phyloP scores from a whole-genome alignment of 2,329 filamentous ascomycete genomes.

The Fusarium pseudonygamai region DNA sequence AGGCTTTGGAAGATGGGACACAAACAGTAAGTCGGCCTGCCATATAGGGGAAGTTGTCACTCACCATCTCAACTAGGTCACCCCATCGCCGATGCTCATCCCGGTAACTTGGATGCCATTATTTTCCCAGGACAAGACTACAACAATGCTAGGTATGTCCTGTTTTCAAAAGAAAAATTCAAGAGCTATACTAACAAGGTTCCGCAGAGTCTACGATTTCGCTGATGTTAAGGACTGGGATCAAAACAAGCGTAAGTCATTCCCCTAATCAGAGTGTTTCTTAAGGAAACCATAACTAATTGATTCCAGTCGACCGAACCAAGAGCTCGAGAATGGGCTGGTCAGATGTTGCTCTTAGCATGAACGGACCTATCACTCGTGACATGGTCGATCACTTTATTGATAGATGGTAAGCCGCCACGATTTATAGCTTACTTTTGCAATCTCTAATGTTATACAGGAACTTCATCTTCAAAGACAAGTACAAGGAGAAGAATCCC shows the following conservation, averaged over 20 bases:
- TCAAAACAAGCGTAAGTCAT: constrained; percentile 73
- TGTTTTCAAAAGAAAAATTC: rapidly evolving
- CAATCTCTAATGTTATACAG: too few species aligned
- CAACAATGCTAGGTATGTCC: constrained; percentile 74
- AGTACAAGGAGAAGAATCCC: constrained; percentile 69
- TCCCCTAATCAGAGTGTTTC: rapidly evolving
- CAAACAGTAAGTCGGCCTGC: constrained; percentile 65
- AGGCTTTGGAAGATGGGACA: constrained; percentile 87
- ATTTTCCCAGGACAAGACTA: constrained; percentile 92
- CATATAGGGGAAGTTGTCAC: neutral
- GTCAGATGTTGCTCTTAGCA: constrained; percentile 84
- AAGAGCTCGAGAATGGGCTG: constrained; percentile 89
- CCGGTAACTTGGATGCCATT: constrained; percentile 76
- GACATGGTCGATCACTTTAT: constrained; percentile 82
- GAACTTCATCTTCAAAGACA: constrained; percentile 88
- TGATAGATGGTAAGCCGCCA: constrained; percentile 72
- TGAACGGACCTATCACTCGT: constrained; percentile 78
- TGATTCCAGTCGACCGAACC: constrained; percentile 71
- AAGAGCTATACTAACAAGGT: neutral
- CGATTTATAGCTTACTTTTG: too few species aligned
- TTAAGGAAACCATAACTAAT: neutral
- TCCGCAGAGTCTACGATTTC: constrained; percentile 76
- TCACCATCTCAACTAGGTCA: constrained; percentile 59
- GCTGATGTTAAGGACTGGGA: constrained; percentile 80
- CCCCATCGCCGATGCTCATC: constrained; percentile 84